phyloP scores from a whole-genome alignment of 75 land plant species.

The Adiantum capillusveneris region DNA sequence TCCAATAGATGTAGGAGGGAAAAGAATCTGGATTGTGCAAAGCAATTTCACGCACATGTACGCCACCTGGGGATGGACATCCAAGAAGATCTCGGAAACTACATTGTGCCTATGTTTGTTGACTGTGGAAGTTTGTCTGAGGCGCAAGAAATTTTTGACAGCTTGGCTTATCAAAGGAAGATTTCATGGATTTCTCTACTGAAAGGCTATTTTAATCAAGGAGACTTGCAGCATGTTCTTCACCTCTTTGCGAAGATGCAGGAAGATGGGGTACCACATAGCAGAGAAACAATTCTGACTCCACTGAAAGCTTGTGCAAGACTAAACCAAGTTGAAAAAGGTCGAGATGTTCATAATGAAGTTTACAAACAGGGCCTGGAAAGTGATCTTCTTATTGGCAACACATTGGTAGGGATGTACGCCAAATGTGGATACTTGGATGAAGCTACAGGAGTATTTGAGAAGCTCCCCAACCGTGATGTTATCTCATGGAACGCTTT shows the following conservation, averaged over 20 bases:
- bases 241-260: not conserved
- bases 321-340: constrained; percentile 18
- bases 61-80: not conserved
- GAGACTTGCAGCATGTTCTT: constrained; percentile 6
- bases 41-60: not conserved
- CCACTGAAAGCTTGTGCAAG: constrained; percentile 37
- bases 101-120: not conserved
- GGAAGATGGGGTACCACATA: constrained; percentile 16
- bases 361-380: constrained; percentile 22
- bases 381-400: constrained; percentile 19
- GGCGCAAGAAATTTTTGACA: constrained; percentile 38
- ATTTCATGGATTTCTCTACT: constrained; percentile 55
- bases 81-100: not conserved
- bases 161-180: constrained; percentile 27
- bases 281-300: constrained; percentile 20
- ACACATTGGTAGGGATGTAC: constrained; percentile 45
- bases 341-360: constrained; percentile 27
- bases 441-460: constrained; percentile 28
- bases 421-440: constrained; percentile 31
- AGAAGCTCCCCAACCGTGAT: constrained; percentile 36
- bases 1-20: constrained; percentile 4
- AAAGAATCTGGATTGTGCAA: not conserved
- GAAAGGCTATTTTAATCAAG: constrained; percentile 39
- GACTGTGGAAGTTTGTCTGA: constrained; percentile 2
- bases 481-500: constrained; percentile 27